Evolutionary conservation across 2,329 filamentous ascomycete species (phyloP), one percentile per base, ranked within the genome.

Genomic region (Colletotrichum viniferum): DNA sequence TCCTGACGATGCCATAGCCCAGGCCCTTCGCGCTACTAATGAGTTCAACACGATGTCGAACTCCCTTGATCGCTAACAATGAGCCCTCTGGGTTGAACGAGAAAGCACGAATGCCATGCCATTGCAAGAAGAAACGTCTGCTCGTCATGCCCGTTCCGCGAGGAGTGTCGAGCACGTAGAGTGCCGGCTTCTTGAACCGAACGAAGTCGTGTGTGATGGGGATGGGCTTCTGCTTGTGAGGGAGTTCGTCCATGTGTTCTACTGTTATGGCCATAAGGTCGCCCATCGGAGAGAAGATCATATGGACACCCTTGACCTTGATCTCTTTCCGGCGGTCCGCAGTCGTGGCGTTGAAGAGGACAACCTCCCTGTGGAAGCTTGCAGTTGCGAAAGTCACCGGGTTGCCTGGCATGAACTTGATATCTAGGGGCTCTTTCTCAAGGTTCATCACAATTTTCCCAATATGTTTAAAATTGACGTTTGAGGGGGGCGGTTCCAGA

Each of bases 41-140:
- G 7, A 77, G 34, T 60, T 77, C 76, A 7, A 77, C 55, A 10
- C 76, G 74, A 34, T 76, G 62, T 16, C 38, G 28, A 5, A 76
- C 56, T 30, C 76, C 74, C 30, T 67, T 62, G 7, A 73, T 52
- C 2, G 76, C 76, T 4, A 76, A 26, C 28, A 66, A 28, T 3
- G 34, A 43, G 18, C 76, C 76, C 34, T 71, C 66, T 8, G 69
- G 66, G 5, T 62, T 73, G 48, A 77, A 77, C 4, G 69, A 48
- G 30, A 71, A 77, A 1, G 76, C 64, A 0, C 73, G 69, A 16
- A 73, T 72, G 38, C 69, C 73, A 56, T 75, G 62, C 69, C 73
- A 75, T 10, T 67, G 73, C 13, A 72, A 7, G 18, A 43, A 14
- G 55, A 72, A 75, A 2, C 70, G 52, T 5, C 62, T 58, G 55